A percentile compares a stretch with the other conserved stretches of the same genome.
phyloP scores from a whole-genome alignment of 2,329 filamentous ascomycete genomes.

The Coleophoma crateriformis region DNA sequence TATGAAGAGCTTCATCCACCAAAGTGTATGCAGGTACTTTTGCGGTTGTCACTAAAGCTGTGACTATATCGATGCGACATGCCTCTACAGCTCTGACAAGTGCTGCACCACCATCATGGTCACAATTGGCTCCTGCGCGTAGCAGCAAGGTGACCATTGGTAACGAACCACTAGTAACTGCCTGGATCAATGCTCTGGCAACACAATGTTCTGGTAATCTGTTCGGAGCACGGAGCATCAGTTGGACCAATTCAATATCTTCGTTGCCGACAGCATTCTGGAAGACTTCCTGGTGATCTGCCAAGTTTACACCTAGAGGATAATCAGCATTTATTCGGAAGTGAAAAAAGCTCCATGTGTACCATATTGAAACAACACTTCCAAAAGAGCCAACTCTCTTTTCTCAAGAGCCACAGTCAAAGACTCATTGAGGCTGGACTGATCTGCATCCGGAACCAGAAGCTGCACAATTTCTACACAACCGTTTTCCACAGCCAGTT shows the following conservation, averaged over 20 bases:
- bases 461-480: constrained; percentile 7
- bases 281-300: constrained; percentile 3
- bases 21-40: constrained; percentile 42
- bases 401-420: constrained; percentile 7
- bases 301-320: constrained; percentile 7
- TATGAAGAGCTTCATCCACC: constrained; percentile 44
- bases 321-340: neutral
- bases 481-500: constrained; percentile 4
- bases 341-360: neutral
- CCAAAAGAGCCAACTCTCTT: constrained; percentile 4
- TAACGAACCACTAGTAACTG: constrained; percentile 2
- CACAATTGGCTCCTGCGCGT: constrained; percentile 38
- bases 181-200: constrained; percentile 6
- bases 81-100: constrained; percentile 43
- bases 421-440: constrained; percentile 9
- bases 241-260: constrained; percentile 5
- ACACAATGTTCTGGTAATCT: constrained; percentile 7
- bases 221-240: constrained; percentile 9
- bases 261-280: constrained; percentile 2
- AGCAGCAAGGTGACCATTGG: constrained; percentile 2
- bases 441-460: constrained; percentile 8
- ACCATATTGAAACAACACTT: constrained; percentile 12
- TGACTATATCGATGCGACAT: constrained; percentile 46
- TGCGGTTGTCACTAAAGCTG: constrained; percentile 48
- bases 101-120: constrained; percentile 45